Conservation (phyloP, 2,329 filamentous ascomycete species). For the Pseudonectria foliicola region DNA sequence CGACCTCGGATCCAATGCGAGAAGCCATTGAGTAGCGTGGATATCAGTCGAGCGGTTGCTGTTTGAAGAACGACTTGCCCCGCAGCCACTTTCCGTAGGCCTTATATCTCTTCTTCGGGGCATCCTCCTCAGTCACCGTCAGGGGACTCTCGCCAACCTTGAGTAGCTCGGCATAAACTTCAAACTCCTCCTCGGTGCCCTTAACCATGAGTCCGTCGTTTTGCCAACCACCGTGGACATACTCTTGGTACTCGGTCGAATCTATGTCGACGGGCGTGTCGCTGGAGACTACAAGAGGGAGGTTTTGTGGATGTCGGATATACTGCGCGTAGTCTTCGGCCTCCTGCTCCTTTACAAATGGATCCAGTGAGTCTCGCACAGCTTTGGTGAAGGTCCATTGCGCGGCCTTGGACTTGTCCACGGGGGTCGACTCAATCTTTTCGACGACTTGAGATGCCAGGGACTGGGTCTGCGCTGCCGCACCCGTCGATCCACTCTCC, state of each 20-base stretch:
- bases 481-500: conserved; percentile 23
- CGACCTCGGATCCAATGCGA: not conserved
- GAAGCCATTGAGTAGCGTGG: not conserved
- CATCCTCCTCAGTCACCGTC: conserved; percentile 81
- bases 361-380: conserved; percentile 78
- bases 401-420: conserved; percentile 73
- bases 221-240: conserved; percentile 63
- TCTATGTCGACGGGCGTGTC: conserved; percentile 55
- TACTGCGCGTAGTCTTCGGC: conserved; percentile 83
- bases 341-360: conserved; percentile 69
- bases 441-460: conserved; percentile 14
- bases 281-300: conserved; percentile 72
- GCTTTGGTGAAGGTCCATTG: conserved; percentile 87
- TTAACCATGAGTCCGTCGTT: conserved; percentile 48
- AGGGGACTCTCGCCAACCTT: conserved; percentile 74
- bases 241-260: conserved; percentile 68
- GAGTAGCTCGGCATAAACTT: conserved; percentile 69
- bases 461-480: conserved; percentile 8
- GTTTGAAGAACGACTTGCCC: conserved; percentile 94
- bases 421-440: conserved; percentile 48
- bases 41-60: conserved; percentile 57
- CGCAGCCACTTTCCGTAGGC: conserved; percentile 91
- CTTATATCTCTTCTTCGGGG: conserved; percentile 90
- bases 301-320: conserved; percentile 78
- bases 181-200: conserved; percentile 39